A percentile compares a stretch with the other conserved stretches of the same genome.
phyloP scores from a whole-genome alignment of 2,329 filamentous ascomycete genomes.

The Fusarium longipes region DNA sequence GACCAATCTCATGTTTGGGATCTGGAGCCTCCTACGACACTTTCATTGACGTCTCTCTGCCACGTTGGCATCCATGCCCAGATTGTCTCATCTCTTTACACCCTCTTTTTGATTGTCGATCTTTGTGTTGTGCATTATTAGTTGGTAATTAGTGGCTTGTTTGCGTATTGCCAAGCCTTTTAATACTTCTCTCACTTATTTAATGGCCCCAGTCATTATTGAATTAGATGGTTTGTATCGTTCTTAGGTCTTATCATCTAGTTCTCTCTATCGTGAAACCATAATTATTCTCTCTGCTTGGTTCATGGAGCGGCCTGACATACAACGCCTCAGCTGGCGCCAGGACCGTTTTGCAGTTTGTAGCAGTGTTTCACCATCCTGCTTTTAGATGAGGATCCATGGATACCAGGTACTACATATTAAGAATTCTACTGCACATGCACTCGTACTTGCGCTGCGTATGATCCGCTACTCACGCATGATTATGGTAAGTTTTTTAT shows the following conservation, averaged over 20 bases:
- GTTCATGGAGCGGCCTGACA: neutral
- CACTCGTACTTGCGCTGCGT: slow-evolving; percentile 8
- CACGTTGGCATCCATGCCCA: slow-evolving; percentile 33
- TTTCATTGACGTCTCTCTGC: slow-evolving; percentile 9
- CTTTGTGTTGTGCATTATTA: slow-evolving; percentile 9
- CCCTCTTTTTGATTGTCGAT: slow-evolving; percentile 28
- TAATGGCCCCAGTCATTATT: neutral
- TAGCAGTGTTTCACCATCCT: slow-evolving; percentile 35
- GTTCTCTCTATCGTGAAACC: neutral
- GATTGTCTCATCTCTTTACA: slow-evolving; percentile 31
- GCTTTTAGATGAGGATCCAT: slow-evolving; percentile 40
- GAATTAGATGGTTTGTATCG: neutral
- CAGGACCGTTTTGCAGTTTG: slow-evolving; percentile 18
- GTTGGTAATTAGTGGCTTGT: slow-evolving; percentile 21
- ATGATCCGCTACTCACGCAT: neutral
- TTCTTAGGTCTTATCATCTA: too few species aligned
- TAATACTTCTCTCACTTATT: slow-evolving; percentile 1
- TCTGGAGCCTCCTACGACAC: slow-evolving; percentile 27
- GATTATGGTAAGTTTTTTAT: neutral
- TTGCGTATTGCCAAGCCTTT: slow-evolving; percentile 5
- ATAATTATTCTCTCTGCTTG: slow-evolving; percentile 13
- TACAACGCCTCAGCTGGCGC: slow-evolving; percentile 31
- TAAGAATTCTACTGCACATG: slow-evolving; percentile 16
- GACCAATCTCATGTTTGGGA: slow-evolving; percentile 15
- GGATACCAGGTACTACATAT: too few species aligned